phyloP scores from a whole-genome alignment of 306 rosid genomes.

The Oxytropis ochrocephala region DNA sequence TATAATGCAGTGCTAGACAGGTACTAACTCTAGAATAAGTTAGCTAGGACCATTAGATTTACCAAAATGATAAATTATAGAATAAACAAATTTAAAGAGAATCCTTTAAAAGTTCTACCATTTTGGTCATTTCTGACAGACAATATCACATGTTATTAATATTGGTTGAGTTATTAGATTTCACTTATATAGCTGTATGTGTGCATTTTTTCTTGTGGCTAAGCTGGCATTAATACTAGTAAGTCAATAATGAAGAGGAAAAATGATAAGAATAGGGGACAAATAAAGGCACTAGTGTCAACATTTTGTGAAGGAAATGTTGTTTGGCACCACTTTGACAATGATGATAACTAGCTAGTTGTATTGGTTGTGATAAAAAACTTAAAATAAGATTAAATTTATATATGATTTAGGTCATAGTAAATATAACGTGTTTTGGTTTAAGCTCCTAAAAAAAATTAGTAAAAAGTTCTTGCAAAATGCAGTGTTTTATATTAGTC shows the following conservation, averaged over 20 bases:
- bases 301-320: neutral
- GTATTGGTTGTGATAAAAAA: too few species aligned
- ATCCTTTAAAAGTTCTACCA: neutral
- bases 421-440: too few species aligned
- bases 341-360: too few species aligned
- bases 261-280: neutral
- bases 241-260: neutral
- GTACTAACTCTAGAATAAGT: neutral
- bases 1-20: constrained; percentile 4
- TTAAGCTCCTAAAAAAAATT: too few species aligned
- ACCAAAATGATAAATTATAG: neutral
- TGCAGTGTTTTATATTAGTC: too few species aligned
- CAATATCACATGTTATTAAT: constrained; percentile 20
- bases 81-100: neutral
- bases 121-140: constrained; percentile 12
- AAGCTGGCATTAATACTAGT: neutral
- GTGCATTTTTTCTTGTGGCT: neutral
- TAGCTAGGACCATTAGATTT: constrained; percentile 19
- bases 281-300: neutral
- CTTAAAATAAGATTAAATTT: too few species aligned
- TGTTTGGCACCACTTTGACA: too few species aligned
- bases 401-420: too few species aligned
- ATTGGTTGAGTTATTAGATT: neutral
- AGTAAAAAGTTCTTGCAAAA: too few species aligned
- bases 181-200: neutral